These are phyloP conservation scores for Carnegiea gigantea DNA, from an alignment of 179 eudicot species.

Conservation along the genomic window DNA sequence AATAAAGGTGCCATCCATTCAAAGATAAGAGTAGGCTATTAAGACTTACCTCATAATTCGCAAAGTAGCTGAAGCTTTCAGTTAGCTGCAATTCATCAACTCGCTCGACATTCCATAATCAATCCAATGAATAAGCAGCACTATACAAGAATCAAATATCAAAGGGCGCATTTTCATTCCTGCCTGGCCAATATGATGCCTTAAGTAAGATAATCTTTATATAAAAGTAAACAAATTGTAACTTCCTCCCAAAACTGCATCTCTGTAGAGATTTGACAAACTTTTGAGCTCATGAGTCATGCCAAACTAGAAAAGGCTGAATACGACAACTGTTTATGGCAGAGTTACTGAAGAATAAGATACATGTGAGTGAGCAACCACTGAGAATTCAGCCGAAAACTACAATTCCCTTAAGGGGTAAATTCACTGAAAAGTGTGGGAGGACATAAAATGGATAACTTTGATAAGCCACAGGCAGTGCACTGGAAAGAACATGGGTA, in stretches of 20 bases:
- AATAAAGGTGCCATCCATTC: not conserved
- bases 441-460: too few species aligned
- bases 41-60: conserved; percentile 6
- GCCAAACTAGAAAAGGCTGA: too few species aligned
- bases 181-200: conserved; percentile 9
- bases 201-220: not conserved
- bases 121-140: not conserved
- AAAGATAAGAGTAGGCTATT: not conserved
- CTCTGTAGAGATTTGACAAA: not conserved
- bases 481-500: not conserved
- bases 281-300: too few species aligned
- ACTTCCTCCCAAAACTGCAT: not conserved
- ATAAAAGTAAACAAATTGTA: not conserved
- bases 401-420: too few species aligned
- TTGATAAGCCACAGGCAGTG: too few species aligned
- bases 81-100: not conserved
- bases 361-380: too few species aligned
- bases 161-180: conserved; percentile 5
- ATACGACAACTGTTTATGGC: too few species aligned
- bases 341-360: too few species aligned
- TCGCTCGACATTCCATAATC: not conserved
- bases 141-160: not conserved
- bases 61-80: conserved; percentile 13
- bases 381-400: too few species aligned
- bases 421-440: not conserved